Conservation (phyloP, 2,329 filamentous ascomycete species). For the Clarireedia monteithiana region DNA sequence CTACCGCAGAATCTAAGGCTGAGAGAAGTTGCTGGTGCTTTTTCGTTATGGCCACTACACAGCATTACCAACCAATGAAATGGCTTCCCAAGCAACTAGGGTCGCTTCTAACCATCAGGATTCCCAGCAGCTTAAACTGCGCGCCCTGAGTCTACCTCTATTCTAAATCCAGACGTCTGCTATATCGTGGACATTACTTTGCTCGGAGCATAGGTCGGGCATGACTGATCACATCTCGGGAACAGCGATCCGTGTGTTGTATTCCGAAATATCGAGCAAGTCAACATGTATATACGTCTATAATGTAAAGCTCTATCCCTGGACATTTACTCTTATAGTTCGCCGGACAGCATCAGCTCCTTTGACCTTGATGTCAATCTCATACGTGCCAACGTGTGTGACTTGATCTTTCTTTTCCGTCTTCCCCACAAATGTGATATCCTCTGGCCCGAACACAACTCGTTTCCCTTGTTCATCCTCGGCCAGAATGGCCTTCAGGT, state of each 20-base stretch:
- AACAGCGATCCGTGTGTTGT: conserved; percentile 1
- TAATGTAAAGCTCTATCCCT: conserved; percentile 23
- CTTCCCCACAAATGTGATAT: conserved; percentile 40
- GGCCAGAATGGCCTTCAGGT: conserved; percentile 40
- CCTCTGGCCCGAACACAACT: conserved; percentile 40
- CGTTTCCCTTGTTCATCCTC: conserved; percentile 43
- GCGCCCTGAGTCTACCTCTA: too few relatives aligned
- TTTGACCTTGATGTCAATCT: conserved; percentile 42
- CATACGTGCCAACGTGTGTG: conserved; percentile 45
- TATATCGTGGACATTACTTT: too few relatives aligned
- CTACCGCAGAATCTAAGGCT: too few relatives aligned
- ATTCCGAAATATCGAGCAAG: conserved; percentile 11
- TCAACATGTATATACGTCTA: conserved; percentile 14
- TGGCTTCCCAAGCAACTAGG: background rate
- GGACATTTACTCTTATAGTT: conserved; percentile 34
- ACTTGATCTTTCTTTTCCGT: conserved; percentile 36
- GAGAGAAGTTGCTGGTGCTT: too few relatives aligned
- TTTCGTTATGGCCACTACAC: too few relatives aligned
- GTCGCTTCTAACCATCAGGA: background rate
- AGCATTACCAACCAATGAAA: background rate
- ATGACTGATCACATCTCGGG: background rate
- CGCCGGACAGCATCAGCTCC: conserved; percentile 37
- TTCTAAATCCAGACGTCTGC: too few relatives aligned
- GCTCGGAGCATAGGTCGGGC: too few relatives aligned
- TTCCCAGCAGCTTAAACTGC: background rate